Evolutionary conservation across 2,329 filamentous ascomycete genomes (phyloP).

Genomic region (Calycina marina): DNA sequence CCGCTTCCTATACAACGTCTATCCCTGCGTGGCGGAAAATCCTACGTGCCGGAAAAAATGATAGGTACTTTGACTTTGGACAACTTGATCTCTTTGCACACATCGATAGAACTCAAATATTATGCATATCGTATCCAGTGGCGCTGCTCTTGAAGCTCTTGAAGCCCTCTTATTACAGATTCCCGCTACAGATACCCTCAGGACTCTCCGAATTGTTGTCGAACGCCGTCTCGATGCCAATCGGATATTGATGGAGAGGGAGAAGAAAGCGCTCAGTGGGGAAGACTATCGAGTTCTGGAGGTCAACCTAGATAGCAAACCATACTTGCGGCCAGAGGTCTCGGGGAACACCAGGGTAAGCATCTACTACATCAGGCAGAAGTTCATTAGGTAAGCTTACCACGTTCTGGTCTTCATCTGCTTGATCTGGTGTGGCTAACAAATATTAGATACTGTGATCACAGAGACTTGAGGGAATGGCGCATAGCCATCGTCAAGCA

Average conservation of each 20-base stretch:
- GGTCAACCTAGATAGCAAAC: constrained; percentile 8
- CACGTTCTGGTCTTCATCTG: background rate
- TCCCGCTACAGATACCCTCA: constrained; percentile 1
- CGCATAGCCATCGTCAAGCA: constrained; percentile 7
- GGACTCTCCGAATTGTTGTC: constrained; percentile 1
- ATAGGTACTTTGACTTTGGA: no score
- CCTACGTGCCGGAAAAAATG: no score
- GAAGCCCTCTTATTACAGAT: constrained; percentile 2
- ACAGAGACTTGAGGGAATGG: constrained; percentile 6
- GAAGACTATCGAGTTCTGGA: constrained; percentile 8
- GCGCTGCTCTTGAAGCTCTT: background rate
- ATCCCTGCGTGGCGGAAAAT: no score
- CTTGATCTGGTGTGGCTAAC: constrained; percentile 3
- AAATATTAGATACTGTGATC: constrained; percentile 4
- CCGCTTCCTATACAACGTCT: no score
- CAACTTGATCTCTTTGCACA: no score
- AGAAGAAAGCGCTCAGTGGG: constrained; percentile 3
- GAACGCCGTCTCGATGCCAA: constrained; percentile 3
- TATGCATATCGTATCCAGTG: background rate
- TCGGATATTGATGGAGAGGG: constrained; percentile 5
- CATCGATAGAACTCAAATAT: no score
- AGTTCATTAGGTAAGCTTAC: constrained; percentile 11
- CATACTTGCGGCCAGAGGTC: constrained; percentile 8
- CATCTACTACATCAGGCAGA: constrained; percentile 15
- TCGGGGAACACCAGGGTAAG: constrained; percentile 12